Base-by-base conservation (phyloP, 2,329 filamentous ascomycete species). In the Colletotrichum orbiculare region DNA sequence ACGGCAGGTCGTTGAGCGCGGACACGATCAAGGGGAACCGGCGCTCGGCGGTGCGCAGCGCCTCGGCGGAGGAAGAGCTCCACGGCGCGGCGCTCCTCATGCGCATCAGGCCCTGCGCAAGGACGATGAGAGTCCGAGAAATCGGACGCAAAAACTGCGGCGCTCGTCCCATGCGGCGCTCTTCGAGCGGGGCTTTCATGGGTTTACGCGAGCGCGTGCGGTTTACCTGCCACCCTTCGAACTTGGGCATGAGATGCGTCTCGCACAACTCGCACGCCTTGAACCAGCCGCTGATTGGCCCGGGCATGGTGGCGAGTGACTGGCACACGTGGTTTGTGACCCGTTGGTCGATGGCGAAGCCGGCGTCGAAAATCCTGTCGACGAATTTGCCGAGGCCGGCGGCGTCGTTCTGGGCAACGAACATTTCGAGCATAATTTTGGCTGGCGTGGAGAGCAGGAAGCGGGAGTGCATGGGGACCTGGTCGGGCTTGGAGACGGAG, bases 321-420 rank as follows among this genome's bases (percentile, higher is more conserved):
- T 91, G 87, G 60, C 97, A 84, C 68, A 92, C 89, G 54, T 86
- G 83, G 74, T 97, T 96, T 93, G 93, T 97, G 70, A 92, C 94
- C 71, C 85, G 85, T 73, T 87, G 89, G 72, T 93, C 90, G 62
- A 97, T 77, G 35, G 81, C 79, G 79, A 95, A 97, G 10, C 94
- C 95, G 45, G 85, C 82, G 2, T 75, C 73, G 8, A 87, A 80
- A 10, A 94, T 80, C n/a, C 84, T 76, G 25, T 82, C 75, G 35
- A 94, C 75, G 13, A 86, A 77, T 8, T 78, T 64, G 6, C 81
- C 73, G 11, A 92, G 78, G 17, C 81, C 83, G 10, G 77, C 73
- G 7, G 78, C 71, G 67, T 88, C 77, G 7, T 75, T 69, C 61
- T 76, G 72, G 11, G 77, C 75, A 13, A 77, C 71, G 56, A 81